These are phyloP conservation scores for Hymenoscyphus fraxineus DNA, from an alignment of 2,329 filamentous ascomycete genomes.

Conservation along the genomic window DNA sequence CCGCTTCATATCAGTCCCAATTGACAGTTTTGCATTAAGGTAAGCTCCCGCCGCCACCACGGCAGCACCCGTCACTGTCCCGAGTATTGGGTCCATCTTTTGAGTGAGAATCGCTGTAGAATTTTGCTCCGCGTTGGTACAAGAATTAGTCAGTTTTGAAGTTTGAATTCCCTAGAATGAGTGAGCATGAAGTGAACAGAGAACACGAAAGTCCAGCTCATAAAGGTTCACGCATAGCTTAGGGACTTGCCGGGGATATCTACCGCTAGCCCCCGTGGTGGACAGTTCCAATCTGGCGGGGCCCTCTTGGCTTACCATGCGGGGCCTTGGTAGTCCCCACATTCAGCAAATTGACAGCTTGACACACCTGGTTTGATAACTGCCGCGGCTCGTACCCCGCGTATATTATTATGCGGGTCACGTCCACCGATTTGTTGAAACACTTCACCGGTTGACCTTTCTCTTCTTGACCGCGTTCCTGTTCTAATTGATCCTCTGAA, in stretches of 20 bases:
- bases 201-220: background rate
- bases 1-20: constrained; percentile 39
- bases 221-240: background rate
- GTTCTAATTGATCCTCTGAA: background rate
- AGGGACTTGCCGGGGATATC: constrained; percentile 1
- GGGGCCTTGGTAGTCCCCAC: background rate
- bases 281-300: constrained; percentile 3
- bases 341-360: background rate
- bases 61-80: constrained; percentile 18
- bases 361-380: background rate
- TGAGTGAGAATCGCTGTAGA: background rate
- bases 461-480: background rate
- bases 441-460: background rate
- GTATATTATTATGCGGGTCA: background rate
- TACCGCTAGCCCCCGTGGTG: background rate
- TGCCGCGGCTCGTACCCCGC: background rate
- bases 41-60: constrained; percentile 38
- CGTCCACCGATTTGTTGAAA: background rate
- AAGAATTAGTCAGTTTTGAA: background rate
- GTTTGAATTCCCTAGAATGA: background rate
- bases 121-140: background rate
- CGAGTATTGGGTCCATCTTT: constrained; percentile 21
- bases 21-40: constrained; percentile 41
- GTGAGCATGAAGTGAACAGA: background rate
- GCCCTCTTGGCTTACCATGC: constrained; percentile 1